Evolutionary conservation across 257 asterid species (phyloP).

Genomic region (Rehmannia glutinosa): DNA sequence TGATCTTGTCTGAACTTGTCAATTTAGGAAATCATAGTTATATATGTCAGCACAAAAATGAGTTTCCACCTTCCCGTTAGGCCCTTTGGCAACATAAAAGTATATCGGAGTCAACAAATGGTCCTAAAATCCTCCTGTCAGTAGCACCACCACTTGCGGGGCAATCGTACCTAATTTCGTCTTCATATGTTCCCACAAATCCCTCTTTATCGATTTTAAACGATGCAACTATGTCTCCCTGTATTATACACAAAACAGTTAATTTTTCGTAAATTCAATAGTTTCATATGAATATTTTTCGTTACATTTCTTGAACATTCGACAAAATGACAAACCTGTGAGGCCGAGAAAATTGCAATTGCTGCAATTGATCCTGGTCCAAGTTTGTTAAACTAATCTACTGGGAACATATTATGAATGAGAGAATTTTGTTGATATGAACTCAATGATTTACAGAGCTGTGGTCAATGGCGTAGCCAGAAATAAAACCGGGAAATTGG

Average conservation of each 20-base stretch:
- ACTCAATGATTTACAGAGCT: too few relatives aligned
- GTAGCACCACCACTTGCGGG: conserved; percentile 57
- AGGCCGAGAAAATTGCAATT: conserved; percentile 33
- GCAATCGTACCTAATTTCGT: conserved; percentile 40
- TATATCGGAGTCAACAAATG: conserved; percentile 67
- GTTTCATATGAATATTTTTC: neutral
- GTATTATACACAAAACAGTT: conserved; percentile 8
- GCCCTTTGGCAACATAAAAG: conserved; percentile 52
- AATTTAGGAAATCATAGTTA: too few relatives aligned
- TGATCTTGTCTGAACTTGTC: too few relatives aligned
- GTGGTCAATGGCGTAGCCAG: too few relatives aligned
- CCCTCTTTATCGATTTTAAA: conserved; percentile 45
- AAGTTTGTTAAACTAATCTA: conserved; percentile 40
- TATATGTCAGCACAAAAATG: conserved; percentile 75
- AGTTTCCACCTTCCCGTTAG: conserved; percentile 36
- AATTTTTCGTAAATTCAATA: neutral
- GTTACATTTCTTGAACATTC: neutral
- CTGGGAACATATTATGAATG: too few relatives aligned
- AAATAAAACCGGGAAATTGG: too few relatives aligned
- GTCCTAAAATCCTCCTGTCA: conserved; percentile 60
- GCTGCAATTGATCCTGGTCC: conserved; percentile 65
- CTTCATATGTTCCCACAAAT: conserved; percentile 24
- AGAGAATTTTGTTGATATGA: too few relatives aligned
- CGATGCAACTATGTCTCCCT: conserved; percentile 59
- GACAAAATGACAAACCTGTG: conserved; percentile 42